Evolutionary conservation across 371 early-diverging fungal genomes (phyloP), one percentile per base, ranked within the genome.

Genomic region (Capillidium rhysosporum): DNA sequence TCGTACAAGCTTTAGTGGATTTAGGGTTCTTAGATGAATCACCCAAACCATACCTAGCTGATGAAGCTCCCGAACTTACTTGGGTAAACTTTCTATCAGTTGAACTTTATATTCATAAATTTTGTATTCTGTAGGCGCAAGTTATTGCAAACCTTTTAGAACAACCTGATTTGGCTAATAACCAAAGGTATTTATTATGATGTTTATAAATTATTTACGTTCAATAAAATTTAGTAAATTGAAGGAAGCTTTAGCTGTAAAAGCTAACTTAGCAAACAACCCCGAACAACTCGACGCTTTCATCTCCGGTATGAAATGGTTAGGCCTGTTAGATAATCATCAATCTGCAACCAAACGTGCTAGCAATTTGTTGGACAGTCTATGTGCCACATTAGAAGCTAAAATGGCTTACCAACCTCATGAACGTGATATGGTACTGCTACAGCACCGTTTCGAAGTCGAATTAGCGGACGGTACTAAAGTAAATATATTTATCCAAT

Each of bases 361-460:
- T 14, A 86, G 85, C 48, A 89, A 80, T 62, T 72, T 81, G 55
- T 72, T 98, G 29, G 98, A 98, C 64, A 86, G 88, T 10, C 78
- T 96, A 60, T 95, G 96, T 69, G 88, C 88, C 5, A 83, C 87
- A n/a, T 74, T 98, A 48, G 89, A 95, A 69, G 75, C 81, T 40
- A 87, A 87, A 71, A 84, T 96, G 75, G 79, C 84, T 63, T 98
- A 95, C 61, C 81, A 66, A 40, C 72, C 78, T 57, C 81, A 79
- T 45, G 98, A 98, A 68, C 80, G 97, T 45, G 98, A 98, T 69
- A 82, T 95, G 84, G 89, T 95, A 45, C 77, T 86, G 59, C 79
- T 98, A 70, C 95, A 95, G 72, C 98, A 97, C 73, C 80, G 80
- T 63, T 93, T 94, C 65, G 87, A 86, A 59, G 76, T 93, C 46